Evolutionary conservation across 2,329 filamentous ascomycete species (phyloP).

Genomic region (Nemania diffusa): DNA sequence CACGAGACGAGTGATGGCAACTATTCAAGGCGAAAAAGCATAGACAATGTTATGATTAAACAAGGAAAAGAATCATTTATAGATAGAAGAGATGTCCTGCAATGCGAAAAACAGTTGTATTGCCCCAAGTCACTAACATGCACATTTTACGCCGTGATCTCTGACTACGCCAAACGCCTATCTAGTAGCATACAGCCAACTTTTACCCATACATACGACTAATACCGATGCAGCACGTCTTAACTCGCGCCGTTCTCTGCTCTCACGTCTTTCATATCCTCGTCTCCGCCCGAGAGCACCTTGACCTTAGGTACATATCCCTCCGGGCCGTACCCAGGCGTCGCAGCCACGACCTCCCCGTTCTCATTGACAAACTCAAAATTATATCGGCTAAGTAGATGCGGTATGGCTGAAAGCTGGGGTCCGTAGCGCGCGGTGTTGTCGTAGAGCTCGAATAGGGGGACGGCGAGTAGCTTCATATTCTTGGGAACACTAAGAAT

Average conservation of each 20-base stretch:
- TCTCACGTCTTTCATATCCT: conserved; percentile 63
- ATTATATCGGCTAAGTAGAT: conserved; percentile 93
- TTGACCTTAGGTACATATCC: conserved; percentile 72
- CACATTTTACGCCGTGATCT: conserved; percentile 25
- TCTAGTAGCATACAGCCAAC: conserved; percentile 22
- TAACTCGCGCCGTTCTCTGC: conserved; percentile 42
- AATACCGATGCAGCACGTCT: conserved; percentile 11
- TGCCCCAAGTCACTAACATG: conserved; percentile 7
- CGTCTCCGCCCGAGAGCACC: conserved; percentile 71
- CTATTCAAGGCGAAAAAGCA: conserved; percentile 87
- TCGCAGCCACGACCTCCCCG: conserved; percentile 85
- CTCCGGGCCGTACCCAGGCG: conserved; percentile 75
- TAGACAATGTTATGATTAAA: conserved; percentile 38
- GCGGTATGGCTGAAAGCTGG: conserved; percentile 94
- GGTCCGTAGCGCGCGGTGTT: conserved; percentile 95
- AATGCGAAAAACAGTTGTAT: conserved; percentile 12
- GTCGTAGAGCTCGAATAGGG: conserved; percentile 97
- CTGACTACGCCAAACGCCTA: conserved; percentile 39
- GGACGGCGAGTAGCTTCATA: conserved; percentile 98
- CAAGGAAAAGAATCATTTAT: not conserved
- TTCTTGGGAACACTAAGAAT: conserved; percentile 98
- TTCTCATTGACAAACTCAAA: conserved; percentile 97
- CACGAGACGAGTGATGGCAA: conserved; percentile 84
- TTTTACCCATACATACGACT: conserved; percentile 9
- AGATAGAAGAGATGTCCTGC: conserved; percentile 5